phyloP scores from a whole-genome alignment of 2,329 filamentous ascomycete genomes.

The Colletotrichum tamarilloi region DNA sequence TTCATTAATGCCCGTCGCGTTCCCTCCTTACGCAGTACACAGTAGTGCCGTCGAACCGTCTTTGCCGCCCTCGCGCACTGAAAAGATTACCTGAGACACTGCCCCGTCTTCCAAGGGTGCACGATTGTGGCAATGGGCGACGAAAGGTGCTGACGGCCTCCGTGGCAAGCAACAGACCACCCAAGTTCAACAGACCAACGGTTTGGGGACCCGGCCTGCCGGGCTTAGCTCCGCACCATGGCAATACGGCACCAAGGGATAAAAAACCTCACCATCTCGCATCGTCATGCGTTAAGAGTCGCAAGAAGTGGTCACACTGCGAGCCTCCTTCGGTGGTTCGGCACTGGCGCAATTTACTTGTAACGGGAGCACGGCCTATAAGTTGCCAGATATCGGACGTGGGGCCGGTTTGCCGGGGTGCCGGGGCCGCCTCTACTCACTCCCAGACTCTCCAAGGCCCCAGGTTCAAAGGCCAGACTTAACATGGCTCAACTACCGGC shows the following conservation, averaged over 20 bases:
- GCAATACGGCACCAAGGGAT: background rate
- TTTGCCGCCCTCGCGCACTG: too few species aligned
- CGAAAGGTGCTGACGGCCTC: background rate
- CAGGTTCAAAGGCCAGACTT: background rate
- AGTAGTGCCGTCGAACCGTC: background rate
- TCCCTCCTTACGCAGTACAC: too few species aligned
- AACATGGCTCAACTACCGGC: background rate
- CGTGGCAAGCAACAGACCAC: background rate
- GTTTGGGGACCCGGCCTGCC: background rate
- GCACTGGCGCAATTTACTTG: conserved; percentile 28
- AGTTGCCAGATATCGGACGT: background rate
- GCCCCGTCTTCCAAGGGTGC: background rate
- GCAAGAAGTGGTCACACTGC: background rate
- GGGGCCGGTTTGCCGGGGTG: background rate
- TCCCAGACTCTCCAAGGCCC: too few species aligned
- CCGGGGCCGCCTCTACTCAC: background rate
- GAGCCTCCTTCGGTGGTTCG: background rate
- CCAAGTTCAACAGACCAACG: background rate
- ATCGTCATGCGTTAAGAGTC: conserved; percentile 11
- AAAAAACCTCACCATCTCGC: conserved; percentile 1
- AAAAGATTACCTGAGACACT: background rate
- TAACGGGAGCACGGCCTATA: conserved; percentile 27
- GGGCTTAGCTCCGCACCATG: background rate
- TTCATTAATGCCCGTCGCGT: background rate
- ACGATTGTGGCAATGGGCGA: background rate